Percentiles rank a stretch among this genome's conserved stretches.
Conservation (phyloP, 257 asterid species). For the Petrea volubilis region DNA sequence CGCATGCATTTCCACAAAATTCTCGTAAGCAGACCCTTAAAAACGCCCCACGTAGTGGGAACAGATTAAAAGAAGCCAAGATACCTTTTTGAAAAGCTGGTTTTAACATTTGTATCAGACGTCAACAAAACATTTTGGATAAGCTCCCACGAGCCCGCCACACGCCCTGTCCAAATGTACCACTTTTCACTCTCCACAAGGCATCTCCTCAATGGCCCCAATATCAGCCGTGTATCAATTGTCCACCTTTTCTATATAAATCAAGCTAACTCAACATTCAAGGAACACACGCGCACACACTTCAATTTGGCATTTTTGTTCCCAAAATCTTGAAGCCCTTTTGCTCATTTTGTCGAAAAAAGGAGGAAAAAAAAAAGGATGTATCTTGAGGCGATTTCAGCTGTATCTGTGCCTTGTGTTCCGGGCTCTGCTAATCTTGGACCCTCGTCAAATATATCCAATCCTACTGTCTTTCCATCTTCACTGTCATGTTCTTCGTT, state of each 20-base stretch:
- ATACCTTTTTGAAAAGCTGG: conserved; percentile 14
- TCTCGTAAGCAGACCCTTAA: background rate
- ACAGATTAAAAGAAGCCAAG: conserved; percentile 6
- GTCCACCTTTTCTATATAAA: conserved; percentile 27
- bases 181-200: conserved; percentile 24
- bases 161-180: conserved; percentile 42
- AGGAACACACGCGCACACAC: background rate
- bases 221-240: background rate
- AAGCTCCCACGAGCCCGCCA: conserved; percentile 35
- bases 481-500: conserved; percentile 11
- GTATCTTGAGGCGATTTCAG: conserved; percentile 54
- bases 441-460: conserved; percentile 19
- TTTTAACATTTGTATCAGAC: conserved; percentile 25
- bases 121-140: conserved; percentile 17
- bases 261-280: background rate
- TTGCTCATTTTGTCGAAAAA: background rate
- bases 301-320: background rate
- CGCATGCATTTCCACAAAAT: background rate
- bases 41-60: conserved; percentile 35
- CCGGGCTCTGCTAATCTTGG: conserved; percentile 23
- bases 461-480: background rate
- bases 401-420: conserved; percentile 30
- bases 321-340: conserved; percentile 9
- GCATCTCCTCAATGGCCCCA: background rate
- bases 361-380: conserved; percentile 16